These are phyloP conservation scores for Acanthamoeba triangularis DNA, from an alignment of 208 protist genomes.

Conservation along the genomic window DNA sequence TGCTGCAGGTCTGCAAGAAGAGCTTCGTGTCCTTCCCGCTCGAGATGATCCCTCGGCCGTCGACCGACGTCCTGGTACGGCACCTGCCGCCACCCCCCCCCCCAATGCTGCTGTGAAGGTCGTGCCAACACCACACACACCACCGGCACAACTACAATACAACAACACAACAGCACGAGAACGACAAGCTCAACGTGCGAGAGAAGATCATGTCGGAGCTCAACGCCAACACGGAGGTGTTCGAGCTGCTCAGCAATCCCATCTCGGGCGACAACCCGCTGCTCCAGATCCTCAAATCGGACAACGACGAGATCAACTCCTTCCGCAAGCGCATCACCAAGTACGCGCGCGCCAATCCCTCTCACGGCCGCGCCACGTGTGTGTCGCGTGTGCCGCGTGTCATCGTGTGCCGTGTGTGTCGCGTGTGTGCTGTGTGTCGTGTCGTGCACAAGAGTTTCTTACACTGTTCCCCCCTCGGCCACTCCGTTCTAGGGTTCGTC, in stretches of 20 bases:
- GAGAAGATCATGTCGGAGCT: slow-evolving; percentile 46
- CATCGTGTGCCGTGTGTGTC: no score
- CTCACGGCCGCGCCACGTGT: not conserved
- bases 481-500: not conserved
- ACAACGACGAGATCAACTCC: slow-evolving; percentile 7
- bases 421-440: not conserved
- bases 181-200: slow-evolving; percentile 32
- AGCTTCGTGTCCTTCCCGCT: slow-evolving; percentile 18
- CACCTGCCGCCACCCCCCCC: no score
- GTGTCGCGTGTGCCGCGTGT: not conserved
- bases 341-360: not conserved
- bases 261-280: slow-evolving; percentile 38
- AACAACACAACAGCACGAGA: not conserved
- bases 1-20: slow-evolving; percentile 64
- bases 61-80: slow-evolving; percentile 1
- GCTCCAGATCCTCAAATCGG: slow-evolving; percentile 7
- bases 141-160: not conserved
- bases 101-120: not conserved
- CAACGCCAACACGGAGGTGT: slow-evolving; percentile 44
- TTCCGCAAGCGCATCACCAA: slow-evolving; percentile 60
- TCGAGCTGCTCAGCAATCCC: slow-evolving; percentile 22
- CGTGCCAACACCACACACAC: not conserved
- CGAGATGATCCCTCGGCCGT: slow-evolving; percentile 33
- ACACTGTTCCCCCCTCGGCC: not conserved
- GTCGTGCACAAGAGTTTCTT: not conserved